A percentile compares a stretch with the other conserved stretches of the same genome.
Evolutionary conservation across 2,329 filamentous ascomycete genomes (phyloP).

Genomic region (Cylindrodendrum hubeiense): DNA sequence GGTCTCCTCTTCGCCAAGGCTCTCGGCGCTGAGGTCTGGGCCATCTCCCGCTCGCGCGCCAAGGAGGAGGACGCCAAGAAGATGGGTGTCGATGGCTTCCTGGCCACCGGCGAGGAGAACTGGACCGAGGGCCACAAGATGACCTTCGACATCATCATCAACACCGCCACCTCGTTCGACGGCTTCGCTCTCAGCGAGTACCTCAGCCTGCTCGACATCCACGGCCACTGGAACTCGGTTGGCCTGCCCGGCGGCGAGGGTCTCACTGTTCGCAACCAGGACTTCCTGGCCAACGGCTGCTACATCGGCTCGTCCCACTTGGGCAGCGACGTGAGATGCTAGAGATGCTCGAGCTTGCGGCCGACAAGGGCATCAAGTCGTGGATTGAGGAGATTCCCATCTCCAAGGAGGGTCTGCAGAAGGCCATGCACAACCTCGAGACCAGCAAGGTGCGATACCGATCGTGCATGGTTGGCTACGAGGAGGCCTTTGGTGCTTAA

Average conservation of each 20-base stretch:
- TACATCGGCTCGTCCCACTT: slow-evolving; percentile 79
- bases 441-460: slow-evolving; percentile 81
- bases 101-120: slow-evolving; percentile 68
- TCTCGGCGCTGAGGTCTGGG: slow-evolving; percentile 72
- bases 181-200: slow-evolving; percentile 78
- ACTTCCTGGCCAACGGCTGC: slow-evolving; percentile 80
- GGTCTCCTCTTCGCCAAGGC: slow-evolving; percentile 78
- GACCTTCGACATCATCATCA: slow-evolving; percentile 83
- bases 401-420: slow-evolving; percentile 75
- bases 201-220: slow-evolving; percentile 83
- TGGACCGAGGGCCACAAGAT: slow-evolving; percentile 70
- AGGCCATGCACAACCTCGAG: slow-evolving; percentile 76
- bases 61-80: slow-evolving; percentile 70
- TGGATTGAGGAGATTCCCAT: slow-evolving; percentile 83
- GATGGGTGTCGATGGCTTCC: slow-evolving; percentile 72
- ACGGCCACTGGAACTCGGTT: slow-evolving; percentile 84
- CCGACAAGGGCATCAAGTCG: slow-evolving; percentile 75
- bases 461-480: slow-evolving; percentile 79
- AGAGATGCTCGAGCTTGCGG: slow-evolving; percentile 78
- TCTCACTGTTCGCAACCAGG: slow-evolving; percentile 78
- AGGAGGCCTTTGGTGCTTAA: slow-evolving; percentile 72
- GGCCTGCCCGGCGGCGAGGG: slow-evolving; percentile 84
- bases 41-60: slow-evolving; percentile 69
- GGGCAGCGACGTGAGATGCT: slow-evolving; percentile 77
- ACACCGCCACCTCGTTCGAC: slow-evolving; percentile 77